Conservation (phyloP, 2,329 filamentous ascomycete genomes). For the Aureobasidium pullulans region DNA sequence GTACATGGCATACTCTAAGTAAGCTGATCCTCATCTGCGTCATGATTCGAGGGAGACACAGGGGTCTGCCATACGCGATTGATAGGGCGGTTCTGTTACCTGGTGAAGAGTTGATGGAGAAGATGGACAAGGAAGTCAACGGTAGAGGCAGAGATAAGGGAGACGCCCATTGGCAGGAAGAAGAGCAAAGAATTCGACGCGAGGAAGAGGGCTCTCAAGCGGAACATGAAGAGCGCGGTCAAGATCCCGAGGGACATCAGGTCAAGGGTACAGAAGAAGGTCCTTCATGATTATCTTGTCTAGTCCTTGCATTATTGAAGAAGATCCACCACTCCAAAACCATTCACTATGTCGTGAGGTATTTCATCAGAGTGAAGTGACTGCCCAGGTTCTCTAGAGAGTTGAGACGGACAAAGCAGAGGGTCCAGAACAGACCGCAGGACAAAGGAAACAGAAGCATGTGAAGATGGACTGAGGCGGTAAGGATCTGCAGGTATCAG, state of each 20-base stretch:
- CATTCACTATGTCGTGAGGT: too few species aligned
- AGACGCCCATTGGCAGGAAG: not conserved
- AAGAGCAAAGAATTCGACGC: not conserved
- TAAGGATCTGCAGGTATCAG: not conserved
- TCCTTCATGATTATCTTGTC: not conserved
- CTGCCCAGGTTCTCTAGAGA: too few species aligned
- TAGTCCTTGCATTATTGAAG: not conserved
- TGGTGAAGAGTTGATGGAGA: slow-evolving; percentile 27
- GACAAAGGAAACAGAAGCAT: not conserved
- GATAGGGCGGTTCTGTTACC: slow-evolving; percentile 34
- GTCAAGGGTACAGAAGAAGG: not conserved
- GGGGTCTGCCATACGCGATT: slow-evolving; percentile 43
- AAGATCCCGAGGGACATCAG: not conserved
- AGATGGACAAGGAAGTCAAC: slow-evolving; percentile 26
- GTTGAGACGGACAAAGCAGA: too few species aligned
- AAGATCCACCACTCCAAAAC: too few species aligned
- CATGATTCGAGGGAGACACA: slow-evolving; percentile 46
- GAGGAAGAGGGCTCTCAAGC: not conserved
- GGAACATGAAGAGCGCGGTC: not conserved
- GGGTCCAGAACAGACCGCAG: too few species aligned
- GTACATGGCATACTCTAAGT: slow-evolving; percentile 38
- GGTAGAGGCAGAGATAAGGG: not conserved
- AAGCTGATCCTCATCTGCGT: slow-evolving; percentile 45
- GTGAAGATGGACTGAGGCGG: not conserved
- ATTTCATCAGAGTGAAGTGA: too few species aligned